Evolutionary conservation across 495 filamentous ascomycete species (phyloP).

Genomic region (Aspergillus olivimuriae): DNA sequence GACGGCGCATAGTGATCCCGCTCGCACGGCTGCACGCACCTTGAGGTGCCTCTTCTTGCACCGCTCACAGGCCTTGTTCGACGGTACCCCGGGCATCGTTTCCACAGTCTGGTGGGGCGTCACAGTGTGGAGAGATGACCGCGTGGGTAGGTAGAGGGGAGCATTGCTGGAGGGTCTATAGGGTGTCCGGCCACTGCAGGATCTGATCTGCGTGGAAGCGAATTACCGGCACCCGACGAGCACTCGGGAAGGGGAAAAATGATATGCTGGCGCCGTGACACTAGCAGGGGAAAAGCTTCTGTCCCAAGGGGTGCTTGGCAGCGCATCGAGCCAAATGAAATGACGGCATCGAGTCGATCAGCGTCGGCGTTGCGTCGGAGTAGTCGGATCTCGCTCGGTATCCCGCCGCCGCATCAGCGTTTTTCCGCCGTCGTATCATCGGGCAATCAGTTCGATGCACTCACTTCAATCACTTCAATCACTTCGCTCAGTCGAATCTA

Average conservation of each 20-base stretch:
- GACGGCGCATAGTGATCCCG: background rate
- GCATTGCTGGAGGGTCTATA: no score
- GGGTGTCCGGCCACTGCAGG: no score
- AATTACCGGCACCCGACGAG: no score
- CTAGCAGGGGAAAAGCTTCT: background rate
- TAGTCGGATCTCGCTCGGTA: background rate
- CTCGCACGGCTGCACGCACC: constrained; percentile 13
- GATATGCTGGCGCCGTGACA: background rate
- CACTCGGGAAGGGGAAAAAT: no score
- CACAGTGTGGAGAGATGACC: background rate
- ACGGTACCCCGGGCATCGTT: constrained; percentile 40
- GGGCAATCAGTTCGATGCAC: no score
- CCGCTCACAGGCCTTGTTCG: constrained; percentile 41
- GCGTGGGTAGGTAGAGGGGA: no score
- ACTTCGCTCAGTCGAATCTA: no score
- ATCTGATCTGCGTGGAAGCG: no score
- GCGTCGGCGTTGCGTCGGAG: background rate
- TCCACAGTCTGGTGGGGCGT: constrained; percentile 1
- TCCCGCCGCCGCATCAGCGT: background rate
- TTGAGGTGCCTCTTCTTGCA: constrained; percentile 43
- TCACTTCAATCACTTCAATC: no score
- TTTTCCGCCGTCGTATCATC: background rate
- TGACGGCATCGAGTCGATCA: background rate
- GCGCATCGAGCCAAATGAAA: background rate
- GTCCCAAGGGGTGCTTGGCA: background rate